These are phyloP conservation scores for Leccinum longicurvipes DNA, from an alignment of 768 basidiomycete species.

Conservation along the genomic window DNA sequence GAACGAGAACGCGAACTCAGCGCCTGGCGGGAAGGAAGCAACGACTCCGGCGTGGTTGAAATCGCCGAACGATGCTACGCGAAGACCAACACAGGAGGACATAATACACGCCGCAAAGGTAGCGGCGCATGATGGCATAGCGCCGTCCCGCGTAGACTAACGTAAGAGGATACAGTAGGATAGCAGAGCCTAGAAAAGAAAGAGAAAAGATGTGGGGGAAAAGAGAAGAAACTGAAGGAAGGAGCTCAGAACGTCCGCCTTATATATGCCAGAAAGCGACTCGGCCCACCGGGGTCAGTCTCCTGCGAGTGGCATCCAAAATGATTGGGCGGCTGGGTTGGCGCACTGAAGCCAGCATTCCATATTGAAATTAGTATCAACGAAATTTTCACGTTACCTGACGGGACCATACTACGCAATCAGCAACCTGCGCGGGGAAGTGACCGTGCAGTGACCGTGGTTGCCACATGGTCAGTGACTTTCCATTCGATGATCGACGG, in stretches of 20 bases:
- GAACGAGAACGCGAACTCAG: background rate
- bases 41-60: background rate
- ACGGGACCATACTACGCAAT: background rate
- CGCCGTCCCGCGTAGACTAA: background rate
- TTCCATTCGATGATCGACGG: slow-evolving; percentile 2
- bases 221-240: background rate
- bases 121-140: background rate
- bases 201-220: background rate
- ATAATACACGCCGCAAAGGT: background rate
- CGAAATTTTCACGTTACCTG: background rate
- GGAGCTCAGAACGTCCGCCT: background rate
- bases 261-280: slow-evolving; percentile 4
- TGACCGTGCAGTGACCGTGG: slow-evolving; percentile 1
- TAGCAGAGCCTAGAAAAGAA: background rate
- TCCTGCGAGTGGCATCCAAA: background rate
- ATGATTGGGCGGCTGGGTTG: background rate
- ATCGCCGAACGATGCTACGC: background rate
- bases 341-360: background rate
- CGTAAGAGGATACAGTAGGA: background rate
- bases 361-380: background rate
- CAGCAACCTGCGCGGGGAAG: background rate
- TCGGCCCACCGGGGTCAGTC: background rate
- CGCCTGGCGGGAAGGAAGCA: background rate
- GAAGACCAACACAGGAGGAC: background rate
- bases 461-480: background rate